Conservation (phyloP, 2,329 filamentous ascomycete genomes). For the Pseudodiploospora longispora region DNA sequence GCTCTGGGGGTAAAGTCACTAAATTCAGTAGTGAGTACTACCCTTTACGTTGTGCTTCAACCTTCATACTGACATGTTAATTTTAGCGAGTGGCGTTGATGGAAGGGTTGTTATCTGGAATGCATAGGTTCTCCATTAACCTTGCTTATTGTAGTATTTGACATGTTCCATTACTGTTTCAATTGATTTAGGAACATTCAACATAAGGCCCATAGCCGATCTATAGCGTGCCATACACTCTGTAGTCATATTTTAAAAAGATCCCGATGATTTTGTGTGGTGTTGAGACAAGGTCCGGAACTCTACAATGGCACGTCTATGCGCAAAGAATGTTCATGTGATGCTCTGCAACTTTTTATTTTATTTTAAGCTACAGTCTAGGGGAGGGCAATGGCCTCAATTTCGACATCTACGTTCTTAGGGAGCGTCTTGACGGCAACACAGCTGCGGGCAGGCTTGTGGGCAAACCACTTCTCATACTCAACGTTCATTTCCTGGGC, state of each 20-base stretch:
- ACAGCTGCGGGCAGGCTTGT: slow-evolving; percentile 83
- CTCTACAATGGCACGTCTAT: too few species aligned
- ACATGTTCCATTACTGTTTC: too few species aligned
- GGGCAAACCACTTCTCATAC: slow-evolving; percentile 74
- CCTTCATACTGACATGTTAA: slow-evolving; percentile 10
- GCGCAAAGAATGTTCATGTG: not conserved
- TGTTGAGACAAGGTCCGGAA: too few species aligned
- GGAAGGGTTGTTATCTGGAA: slow-evolving; percentile 76
- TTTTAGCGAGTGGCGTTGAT: slow-evolving; percentile 69
- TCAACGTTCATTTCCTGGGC: slow-evolving; percentile 68
- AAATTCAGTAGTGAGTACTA: slow-evolving; percentile 77
- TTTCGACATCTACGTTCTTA: slow-evolving; percentile 80
- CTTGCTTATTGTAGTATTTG: too few species aligned
- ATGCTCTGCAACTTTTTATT: not conserved
- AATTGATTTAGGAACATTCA: too few species aligned
- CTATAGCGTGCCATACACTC: too few species aligned
- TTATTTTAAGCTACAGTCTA: slow-evolving; percentile 22
- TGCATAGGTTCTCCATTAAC: slow-evolving; percentile 33
- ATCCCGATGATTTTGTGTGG: too few species aligned
- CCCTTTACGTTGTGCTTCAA: not conserved
- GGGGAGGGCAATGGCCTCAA: slow-evolving; percentile 75
- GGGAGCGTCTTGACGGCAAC: slow-evolving; percentile 85
- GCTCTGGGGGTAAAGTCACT: slow-evolving; percentile 52
- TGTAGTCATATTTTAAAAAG: too few species aligned
- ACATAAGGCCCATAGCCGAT: too few species aligned